phyloP scores from a whole-genome alignment of 1,284 basidiomycete genomes.

The Waitea zeae region DNA sequence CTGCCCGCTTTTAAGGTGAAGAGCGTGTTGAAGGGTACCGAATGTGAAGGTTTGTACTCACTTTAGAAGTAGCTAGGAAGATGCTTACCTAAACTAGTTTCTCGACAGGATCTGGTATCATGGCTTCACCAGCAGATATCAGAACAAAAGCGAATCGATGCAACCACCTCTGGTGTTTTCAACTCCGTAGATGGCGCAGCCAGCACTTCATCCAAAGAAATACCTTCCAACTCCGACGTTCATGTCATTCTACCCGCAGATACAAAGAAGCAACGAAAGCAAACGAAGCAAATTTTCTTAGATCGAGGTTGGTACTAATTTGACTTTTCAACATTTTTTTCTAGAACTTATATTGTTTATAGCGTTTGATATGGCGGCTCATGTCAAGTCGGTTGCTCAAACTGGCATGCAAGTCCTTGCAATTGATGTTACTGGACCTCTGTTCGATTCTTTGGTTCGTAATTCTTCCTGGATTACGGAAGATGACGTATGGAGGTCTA shows the following conservation, averaged over 20 bases:
- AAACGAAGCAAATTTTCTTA: slow-evolving; percentile 48
- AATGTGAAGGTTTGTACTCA: slow-evolving; percentile 40
- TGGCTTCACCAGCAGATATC: slow-evolving; percentile 64
- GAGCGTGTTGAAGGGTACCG: slow-evolving; percentile 58
- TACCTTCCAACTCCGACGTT: slow-evolving; percentile 24
- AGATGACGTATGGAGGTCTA: slow-evolving; percentile 53
- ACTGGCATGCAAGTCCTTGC: slow-evolving; percentile 49
- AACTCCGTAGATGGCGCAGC: slow-evolving; percentile 18
- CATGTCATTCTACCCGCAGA: slow-evolving; percentile 51
- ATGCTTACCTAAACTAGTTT: slow-evolving; percentile 20
- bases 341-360: slow-evolving; percentile 6
- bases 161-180: slow-evolving; percentile 37
- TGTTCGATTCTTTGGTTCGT: slow-evolving; percentile 45
- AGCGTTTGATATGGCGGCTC: slow-evolving; percentile 45
- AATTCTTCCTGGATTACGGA: slow-evolving; percentile 48
- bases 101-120: slow-evolving; percentile 49
- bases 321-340: slow-evolving; percentile 2
- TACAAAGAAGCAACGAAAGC: slow-evolving; percentile 55
- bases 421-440: slow-evolving; percentile 40
- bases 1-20: slow-evolving; percentile 64
- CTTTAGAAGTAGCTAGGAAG: background rate
- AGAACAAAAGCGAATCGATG: slow-evolving; percentile 60
- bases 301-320: slow-evolving; percentile 50
- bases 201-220: slow-evolving; percentile 23
- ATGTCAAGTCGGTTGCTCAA: slow-evolving; percentile 38